A percentile compares a stretch with the other conserved stretches of the same genome.
These are phyloP conservation scores for Vaccinium corymbosum DNA, from an alignment of 148 eudicot species.

Conservation along the genomic window DNA sequence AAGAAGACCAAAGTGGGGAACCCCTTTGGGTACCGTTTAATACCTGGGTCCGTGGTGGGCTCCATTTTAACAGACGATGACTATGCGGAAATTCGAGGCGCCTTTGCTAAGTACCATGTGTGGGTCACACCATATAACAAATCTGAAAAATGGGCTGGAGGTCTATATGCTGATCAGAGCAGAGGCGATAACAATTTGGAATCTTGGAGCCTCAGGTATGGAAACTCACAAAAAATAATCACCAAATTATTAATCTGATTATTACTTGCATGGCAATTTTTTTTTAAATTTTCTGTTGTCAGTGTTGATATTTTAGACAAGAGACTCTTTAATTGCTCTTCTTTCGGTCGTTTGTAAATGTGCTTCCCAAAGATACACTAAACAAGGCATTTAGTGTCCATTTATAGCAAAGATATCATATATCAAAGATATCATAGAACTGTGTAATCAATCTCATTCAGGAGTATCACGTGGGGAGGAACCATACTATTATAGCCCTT, in stretches of 20 bases:
- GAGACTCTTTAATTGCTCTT: too few species aligned
- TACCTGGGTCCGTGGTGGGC: constrained; percentile 25
- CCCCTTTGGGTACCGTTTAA: constrained; percentile 39
- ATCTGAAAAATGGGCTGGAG: constrained; percentile 61
- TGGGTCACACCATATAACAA: constrained; percentile 56
- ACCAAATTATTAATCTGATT: not conserved
- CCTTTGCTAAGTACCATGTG: constrained; percentile 34
- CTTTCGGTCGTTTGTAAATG: not conserved
- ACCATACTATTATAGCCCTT: not conserved
- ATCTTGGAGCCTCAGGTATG: constrained; percentile 38
- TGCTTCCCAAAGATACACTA: not conserved
- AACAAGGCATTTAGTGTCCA: not conserved
- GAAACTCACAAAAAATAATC: not conserved
- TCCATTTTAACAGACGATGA: constrained; percentile 40
- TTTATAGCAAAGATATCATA: not conserved
- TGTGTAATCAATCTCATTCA: not conserved
- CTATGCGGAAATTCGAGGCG: constrained; percentile 41
- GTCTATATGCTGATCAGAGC: constrained; percentile 43
- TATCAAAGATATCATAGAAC: not conserved
- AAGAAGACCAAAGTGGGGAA: constrained; percentile 50
- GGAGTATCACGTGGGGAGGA: not conserved
- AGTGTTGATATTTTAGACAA: not conserved
- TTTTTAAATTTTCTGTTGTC: not conserved
- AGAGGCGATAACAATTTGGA: constrained; percentile 37
- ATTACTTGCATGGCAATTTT: not conserved